Percentiles rank a stretch among this genome's conserved stretches.
phyloP scores from a whole-genome alignment of 306 rosid species.

The Luffa aegyptiaca region DNA sequence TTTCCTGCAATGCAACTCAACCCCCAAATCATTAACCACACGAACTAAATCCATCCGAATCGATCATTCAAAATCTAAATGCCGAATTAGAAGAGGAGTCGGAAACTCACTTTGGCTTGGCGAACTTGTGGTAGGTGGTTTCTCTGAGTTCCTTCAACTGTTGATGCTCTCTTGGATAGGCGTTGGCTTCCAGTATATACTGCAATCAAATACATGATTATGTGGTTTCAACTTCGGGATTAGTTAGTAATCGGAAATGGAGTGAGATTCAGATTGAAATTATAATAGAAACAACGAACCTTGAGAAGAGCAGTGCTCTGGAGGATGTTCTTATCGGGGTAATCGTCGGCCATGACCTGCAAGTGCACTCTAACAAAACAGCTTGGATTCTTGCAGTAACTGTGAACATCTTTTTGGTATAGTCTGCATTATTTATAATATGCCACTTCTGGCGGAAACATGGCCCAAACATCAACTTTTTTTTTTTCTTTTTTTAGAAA shows the following conservation, averaged over 20 bases:
- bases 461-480: neutral
- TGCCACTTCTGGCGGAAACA: neutral
- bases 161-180: slow-evolving; percentile 39
- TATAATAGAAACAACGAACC: neutral
- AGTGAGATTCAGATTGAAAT: neutral
- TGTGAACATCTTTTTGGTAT: neutral
- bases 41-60: neutral
- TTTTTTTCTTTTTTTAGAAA: too few relatives aligned
- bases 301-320: neutral
- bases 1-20: slow-evolving; percentile 29
- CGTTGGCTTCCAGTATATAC: slow-evolving; percentile 39
- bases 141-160: slow-evolving; percentile 45
- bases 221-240: neutral
- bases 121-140: slow-evolving; percentile 22
- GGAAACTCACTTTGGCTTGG: neutral
- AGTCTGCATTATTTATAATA: neutral
- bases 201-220: neutral
- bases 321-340: neutral
- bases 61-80: neutral
- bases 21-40: neutral
- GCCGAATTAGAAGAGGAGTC: neutral
- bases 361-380: neutral
- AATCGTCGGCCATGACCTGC: neutral
- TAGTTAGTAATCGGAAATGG: neutral
- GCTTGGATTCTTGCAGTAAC: neutral